Evolutionary conservation across 257 asterid genomes (phyloP), one percentile per base, ranked within the genome.

Genomic region (Fraxinus americana): DNA sequence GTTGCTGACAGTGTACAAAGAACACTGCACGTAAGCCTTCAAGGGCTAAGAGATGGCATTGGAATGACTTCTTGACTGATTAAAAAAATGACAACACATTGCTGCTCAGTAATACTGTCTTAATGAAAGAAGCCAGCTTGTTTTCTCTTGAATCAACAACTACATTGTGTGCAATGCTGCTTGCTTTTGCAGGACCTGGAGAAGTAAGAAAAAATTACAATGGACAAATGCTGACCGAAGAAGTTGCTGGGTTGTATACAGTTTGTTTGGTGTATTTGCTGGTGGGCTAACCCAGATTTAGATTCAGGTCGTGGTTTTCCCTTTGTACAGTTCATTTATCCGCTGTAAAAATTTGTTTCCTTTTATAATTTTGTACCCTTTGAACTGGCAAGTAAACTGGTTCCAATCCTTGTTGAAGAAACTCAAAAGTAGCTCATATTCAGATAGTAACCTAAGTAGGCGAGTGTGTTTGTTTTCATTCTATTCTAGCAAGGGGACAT

Each of bases 1-100:
- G 91, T 92, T 35, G 99, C 99, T 8, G 98, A 96, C 77, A 86
- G 87, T 38, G 96, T 92, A n/a, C 98, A 96, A 85, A 88, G 96
- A 86, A 84, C 97, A 36, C 80, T 96, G 59, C 97, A 96, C 29
- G 75, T 80, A 1, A 85, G 90, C 85, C 98, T 96, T 76, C 98
- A 92, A 81, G 97, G 96, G 48, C 83, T 92, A 66, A 87, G 97
- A 80, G 98, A 93, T n/a, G 93, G 92, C 30, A 75, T 84, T 43
- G 90, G 89, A 30, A 74, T 79, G 69, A 69, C 83, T 19, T 74
- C 69, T 29, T 82, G 87, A 81, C 13, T 39, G 14, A 7, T 27
- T 35, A 32, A 52, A 54, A 50, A 72, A 72, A 52, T 25, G 67
- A 66, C 77, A 7, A 38, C 76, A 41, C 27, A 19, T 17, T n/a